These are phyloP conservation scores for Lithohypha guttulata DNA, from an alignment of 2,329 filamentous ascomycete genomes.

Conservation along the genomic window DNA sequence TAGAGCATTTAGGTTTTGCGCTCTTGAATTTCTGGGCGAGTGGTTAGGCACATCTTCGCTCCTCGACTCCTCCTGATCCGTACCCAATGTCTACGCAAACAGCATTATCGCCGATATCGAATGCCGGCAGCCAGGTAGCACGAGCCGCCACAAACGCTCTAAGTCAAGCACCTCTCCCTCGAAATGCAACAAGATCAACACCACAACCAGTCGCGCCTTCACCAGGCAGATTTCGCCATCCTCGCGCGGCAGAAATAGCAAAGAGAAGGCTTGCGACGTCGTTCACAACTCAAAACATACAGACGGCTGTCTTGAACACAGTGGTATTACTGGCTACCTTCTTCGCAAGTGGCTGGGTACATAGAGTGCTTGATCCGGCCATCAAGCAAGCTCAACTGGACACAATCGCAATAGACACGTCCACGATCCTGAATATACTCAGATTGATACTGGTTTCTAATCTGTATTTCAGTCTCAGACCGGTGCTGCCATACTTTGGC, in stretches of 20 bases:
- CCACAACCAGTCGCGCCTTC: slow-evolving; percentile 25
- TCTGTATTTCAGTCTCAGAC: slow-evolving; percentile 58
- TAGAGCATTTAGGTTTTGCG: background rate
- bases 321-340: slow-evolving; percentile 43
- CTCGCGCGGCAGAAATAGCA: slow-evolving; percentile 76
- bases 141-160: no score
- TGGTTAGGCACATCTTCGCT: no score
- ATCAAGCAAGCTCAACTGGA: slow-evolving; percentile 26
- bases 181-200: no score
- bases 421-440: slow-evolving; percentile 43
- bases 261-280: slow-evolving; percentile 65
- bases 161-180: no score
- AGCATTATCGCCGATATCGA: no score
- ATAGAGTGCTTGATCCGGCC: slow-evolving; percentile 22
- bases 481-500: slow-evolving; percentile 48
- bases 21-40: no score
- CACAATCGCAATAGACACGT: slow-evolving; percentile 27
- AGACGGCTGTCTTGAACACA: slow-evolving; percentile 58
- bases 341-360: slow-evolving; percentile 25
- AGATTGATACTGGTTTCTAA: slow-evolving; percentile 59
- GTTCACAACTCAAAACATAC: slow-evolving; percentile 69
- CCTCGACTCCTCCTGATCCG: no score
- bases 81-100: slow-evolving; percentile 3
- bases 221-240: slow-evolving; percentile 81
- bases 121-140: no score